Percentiles rank a stretch among this genome's conserved stretches.
phyloP scores from a whole-genome alignment of 1,284 basidiomycete species.

The Lentinus polychrous region DNA sequence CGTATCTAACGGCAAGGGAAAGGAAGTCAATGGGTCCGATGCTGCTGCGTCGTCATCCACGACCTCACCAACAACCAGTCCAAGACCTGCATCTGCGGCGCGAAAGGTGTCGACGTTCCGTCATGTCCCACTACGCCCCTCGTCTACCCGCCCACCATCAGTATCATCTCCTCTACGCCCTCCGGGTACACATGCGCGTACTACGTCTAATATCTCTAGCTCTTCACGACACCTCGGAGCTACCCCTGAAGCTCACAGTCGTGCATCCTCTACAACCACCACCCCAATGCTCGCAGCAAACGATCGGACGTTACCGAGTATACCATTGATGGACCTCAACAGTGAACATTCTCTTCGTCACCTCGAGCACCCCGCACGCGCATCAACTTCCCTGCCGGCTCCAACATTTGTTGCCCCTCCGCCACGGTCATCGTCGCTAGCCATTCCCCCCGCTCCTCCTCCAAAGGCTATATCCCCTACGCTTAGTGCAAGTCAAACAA shows the following conservation, averaged over 20 bases:
- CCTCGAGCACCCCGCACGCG: not conserved
- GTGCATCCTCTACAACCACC: conserved; percentile 16
- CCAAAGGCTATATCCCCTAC: conserved; percentile 15
- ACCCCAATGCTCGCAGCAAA: conserved; percentile 15
- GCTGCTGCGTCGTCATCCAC: conserved; percentile 17
- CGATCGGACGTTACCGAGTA: conserved; percentile 18
- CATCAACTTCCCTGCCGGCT: conserved; percentile 1
- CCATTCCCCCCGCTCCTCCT: conserved; percentile 5
- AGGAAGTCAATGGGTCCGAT: not conserved
- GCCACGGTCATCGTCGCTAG: conserved; percentile 13
- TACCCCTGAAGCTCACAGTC: conserved; percentile 14
- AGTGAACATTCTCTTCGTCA: not conserved
- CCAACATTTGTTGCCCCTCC: conserved; percentile 9
- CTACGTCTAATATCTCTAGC: conserved; percentile 13
- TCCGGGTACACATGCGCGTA: conserved; percentile 21
- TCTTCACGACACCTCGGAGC: conserved; percentile 18
- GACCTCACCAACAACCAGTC: conserved; percentile 12
- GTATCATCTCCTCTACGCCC: conserved; percentile 37
- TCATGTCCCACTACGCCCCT: conserved; percentile 40
- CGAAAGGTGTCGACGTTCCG: conserved; percentile 54
- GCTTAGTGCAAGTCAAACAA: conserved; percentile 17
- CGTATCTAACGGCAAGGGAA: conserved; percentile 1
- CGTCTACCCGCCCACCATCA: conserved; percentile 26
- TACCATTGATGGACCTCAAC: conserved; percentile 16
- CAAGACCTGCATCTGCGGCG: conserved; percentile 20